A percentile compares a stretch with the other conserved stretches of the same genome.
phyloP scores from a whole-genome alignment of 805 yeast genomes.

The Candida odintsovae region DNA sequence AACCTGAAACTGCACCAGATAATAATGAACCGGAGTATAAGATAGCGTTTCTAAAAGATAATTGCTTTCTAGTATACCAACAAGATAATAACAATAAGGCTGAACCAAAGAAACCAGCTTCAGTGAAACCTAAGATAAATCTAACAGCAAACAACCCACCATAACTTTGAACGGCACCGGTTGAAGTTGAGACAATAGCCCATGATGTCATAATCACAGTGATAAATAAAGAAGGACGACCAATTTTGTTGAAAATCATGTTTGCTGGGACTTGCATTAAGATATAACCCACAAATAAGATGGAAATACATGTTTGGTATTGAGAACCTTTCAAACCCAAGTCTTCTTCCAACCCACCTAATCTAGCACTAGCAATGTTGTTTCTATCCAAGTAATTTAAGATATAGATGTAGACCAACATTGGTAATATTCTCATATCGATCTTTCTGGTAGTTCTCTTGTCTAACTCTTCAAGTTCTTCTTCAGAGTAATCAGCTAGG shows the following conservation, averaged over 20 bases:
- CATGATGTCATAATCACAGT: constrained; percentile 43
- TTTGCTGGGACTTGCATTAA: constrained; percentile 47
- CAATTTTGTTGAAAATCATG: constrained; percentile 35
- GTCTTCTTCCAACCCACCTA: constrained; percentile 44
- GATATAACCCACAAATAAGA: constrained; percentile 45
- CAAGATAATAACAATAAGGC: constrained; percentile 45
- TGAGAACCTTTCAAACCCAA: constrained; percentile 35
- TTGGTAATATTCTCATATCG: constrained; percentile 45
- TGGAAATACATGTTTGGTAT: constrained; percentile 47
- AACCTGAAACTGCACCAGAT: constrained; percentile 50
- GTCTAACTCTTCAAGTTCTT: constrained; percentile 39
- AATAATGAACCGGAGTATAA: constrained; percentile 44
- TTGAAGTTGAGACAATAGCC: constrained; percentile 36
- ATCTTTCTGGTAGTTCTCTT: constrained; percentile 39
- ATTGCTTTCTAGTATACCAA: constrained; percentile 48
- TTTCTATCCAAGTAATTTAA: constrained; percentile 46
- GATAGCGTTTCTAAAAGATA: constrained; percentile 44
- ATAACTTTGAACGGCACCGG: constrained; percentile 26
- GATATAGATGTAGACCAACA: constrained; percentile 44
- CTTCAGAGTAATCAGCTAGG: constrained; percentile 21
- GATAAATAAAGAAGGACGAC: constrained; percentile 46
- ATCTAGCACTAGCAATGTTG: constrained; percentile 43
- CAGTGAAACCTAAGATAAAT: constrained; percentile 38
- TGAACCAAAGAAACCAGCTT: constrained; percentile 45
- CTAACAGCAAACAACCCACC: constrained; percentile 27